Evolutionary conservation across 1,284 basidiomycete species (phyloP).

Genomic region (Gastroboletus turbinatus): DNA sequence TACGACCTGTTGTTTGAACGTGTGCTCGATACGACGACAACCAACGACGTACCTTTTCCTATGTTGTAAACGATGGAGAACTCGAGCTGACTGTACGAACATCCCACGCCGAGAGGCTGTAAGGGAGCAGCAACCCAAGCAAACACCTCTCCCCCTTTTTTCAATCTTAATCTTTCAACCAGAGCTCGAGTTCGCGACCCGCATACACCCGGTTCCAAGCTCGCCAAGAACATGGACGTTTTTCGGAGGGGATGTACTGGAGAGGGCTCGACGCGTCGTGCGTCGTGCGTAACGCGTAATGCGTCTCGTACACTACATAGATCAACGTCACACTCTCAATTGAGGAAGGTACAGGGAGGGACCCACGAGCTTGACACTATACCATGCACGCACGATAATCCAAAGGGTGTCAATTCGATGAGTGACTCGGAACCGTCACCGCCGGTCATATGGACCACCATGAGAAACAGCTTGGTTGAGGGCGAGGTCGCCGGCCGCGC

Average conservation of each 20-base stretch:
- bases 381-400: no score
- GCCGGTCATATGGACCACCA: no score
- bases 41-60: conserved; percentile 56
- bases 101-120: not conserved
- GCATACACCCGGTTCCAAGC: conserved; percentile 66
- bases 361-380: not conserved
- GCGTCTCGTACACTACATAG: not conserved
- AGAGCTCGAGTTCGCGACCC: conserved; percentile 46
- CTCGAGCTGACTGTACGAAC: conserved; percentile 6
- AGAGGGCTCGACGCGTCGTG: no score
- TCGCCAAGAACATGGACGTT: conserved; percentile 59
- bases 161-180: conserved; percentile 18
- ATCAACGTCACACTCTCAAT: not conserved
- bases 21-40: not conserved
- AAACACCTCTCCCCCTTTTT: conserved; percentile 18
- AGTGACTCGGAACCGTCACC: no score
- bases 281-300: no score
- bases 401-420: no score
- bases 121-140: conserved; percentile 21
- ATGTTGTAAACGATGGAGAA: conserved; percentile 49
- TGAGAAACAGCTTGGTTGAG: no score
- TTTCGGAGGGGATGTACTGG: conserved; percentile 36
- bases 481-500: no score
- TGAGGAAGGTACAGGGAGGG: not conserved
- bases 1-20: no score